Conservation (phyloP, 2,329 filamentous ascomycete species). For the Monosporascus sp. region DNA sequence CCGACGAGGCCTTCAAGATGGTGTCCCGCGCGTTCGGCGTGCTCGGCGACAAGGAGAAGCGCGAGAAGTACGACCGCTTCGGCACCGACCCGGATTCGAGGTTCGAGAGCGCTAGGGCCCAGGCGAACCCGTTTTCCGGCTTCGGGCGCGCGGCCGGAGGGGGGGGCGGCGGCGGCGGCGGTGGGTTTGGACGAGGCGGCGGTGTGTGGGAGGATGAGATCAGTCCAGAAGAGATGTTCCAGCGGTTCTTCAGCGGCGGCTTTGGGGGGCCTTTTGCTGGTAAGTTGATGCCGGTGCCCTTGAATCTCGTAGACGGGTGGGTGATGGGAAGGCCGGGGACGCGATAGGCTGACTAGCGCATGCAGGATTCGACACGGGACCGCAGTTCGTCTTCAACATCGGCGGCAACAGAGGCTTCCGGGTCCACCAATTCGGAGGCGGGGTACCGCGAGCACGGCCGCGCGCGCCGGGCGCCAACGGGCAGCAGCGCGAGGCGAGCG, state of each 20-base stretch:
- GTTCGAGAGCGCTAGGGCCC: slow-evolving; percentile 61
- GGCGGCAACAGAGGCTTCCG: slow-evolving; percentile 86
- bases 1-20: slow-evolving; percentile 98
- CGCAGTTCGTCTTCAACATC: slow-evolving; percentile 92
- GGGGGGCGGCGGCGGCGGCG: slow-evolving; percentile 27
- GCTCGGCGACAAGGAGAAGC: slow-evolving; percentile 89
- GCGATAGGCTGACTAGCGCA: too few relatives aligned
- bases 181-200: slow-evolving; percentile 42
- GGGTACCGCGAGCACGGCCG: slow-evolving; percentile 69
- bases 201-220: slow-evolving; percentile 85
- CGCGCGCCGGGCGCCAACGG: slow-evolving; percentile 51
- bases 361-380: slow-evolving; percentile 65
- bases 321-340: slow-evolving; percentile 1
- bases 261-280: slow-evolving; percentile 62
- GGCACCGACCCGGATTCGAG: slow-evolving; percentile 89
- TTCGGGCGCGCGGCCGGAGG: slow-evolving; percentile 38
- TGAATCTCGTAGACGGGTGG: slow-evolving; percentile 2
- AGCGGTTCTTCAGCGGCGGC: slow-evolving; percentile 87
- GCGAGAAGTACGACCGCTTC: slow-evolving; percentile 78
- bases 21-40: slow-evolving; percentile 91
- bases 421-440: slow-evolving; percentile 92
- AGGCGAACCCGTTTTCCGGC: slow-evolving; percentile 57
- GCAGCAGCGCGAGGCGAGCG: slow-evolving; percentile 45
- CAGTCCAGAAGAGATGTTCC: slow-evolving; percentile 93
- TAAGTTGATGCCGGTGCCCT: slow-evolving; percentile 18